Evolutionary conservation across 129 eudicot genomes (phyloP).

Genomic region (Flaveria trinervia): DNA sequence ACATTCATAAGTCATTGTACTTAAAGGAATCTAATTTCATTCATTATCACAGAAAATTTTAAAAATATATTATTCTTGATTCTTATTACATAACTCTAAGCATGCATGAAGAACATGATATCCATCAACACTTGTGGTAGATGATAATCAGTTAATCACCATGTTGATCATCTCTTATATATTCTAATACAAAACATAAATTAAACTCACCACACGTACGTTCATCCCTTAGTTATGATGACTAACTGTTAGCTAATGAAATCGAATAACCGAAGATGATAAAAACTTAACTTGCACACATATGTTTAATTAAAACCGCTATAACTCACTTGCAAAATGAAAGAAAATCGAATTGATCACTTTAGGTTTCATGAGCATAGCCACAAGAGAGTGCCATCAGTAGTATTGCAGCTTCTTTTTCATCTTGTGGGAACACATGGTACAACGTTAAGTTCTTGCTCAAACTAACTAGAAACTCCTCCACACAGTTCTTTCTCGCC

Average conservation of each 20-base stretch:
- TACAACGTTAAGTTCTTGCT: slow-evolving; percentile 37
- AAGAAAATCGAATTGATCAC: not conserved
- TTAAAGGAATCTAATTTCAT: not conserved
- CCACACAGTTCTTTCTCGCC: slow-evolving; percentile 38
- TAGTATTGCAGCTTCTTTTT: slow-evolving; percentile 61
- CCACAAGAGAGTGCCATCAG: slow-evolving; percentile 69
- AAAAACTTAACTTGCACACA: no score
- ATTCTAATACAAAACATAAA: slow-evolving; percentile 32
- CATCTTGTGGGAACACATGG: slow-evolving; percentile 50
- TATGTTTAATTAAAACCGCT: no score
- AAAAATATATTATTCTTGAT: slow-evolving; percentile 10
- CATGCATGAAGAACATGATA: slow-evolving; percentile 25
- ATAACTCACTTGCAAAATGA: no score
- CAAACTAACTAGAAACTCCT: slow-evolving; percentile 43
- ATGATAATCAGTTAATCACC: slow-evolving; percentile 33
- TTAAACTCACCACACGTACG: slow-evolving; percentile 7
- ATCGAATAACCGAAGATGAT: not conserved
- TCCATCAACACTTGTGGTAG: not conserved
- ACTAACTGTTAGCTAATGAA: slow-evolving; percentile 23
- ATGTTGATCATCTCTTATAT: slow-evolving; percentile 29
- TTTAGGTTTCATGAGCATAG: slow-evolving; percentile 36
- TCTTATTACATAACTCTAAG: slow-evolving; percentile 18
- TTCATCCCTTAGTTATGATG: not conserved
- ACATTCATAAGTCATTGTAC: slow-evolving; percentile 10
- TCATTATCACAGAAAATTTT: not conserved